Conservation (phyloP, 345 rosid species). For the Hibiscus mutabilis region DNA sequence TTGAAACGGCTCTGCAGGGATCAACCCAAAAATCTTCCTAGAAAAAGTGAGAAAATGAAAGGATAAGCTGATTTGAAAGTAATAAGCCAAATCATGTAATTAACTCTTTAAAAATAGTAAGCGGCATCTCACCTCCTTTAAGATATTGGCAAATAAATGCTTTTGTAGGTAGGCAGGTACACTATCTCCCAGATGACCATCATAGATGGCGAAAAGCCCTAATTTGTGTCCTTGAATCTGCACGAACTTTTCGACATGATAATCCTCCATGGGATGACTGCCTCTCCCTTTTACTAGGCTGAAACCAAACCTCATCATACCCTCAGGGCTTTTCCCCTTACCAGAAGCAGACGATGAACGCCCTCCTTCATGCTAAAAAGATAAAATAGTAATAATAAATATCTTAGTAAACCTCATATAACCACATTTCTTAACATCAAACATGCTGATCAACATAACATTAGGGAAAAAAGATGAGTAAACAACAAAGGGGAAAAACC, state of each 20-base stretch:
- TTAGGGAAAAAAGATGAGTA: not conserved
- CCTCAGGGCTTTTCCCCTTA: slow-evolving; percentile 47
- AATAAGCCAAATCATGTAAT: slow-evolving; percentile 9
- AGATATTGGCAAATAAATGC: slow-evolving; percentile 56
- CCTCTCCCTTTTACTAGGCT: slow-evolving; percentile 59
- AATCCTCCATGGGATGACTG: slow-evolving; percentile 75
- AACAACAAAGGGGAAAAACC: not conserved
- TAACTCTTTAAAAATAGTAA: slow-evolving; percentile 1
- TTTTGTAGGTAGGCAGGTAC: slow-evolving; percentile 64
- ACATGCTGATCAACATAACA: not conserved
- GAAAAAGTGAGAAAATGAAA: slow-evolving; percentile 12
- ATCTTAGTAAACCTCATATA: not conserved
- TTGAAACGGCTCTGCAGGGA: slow-evolving; percentile 43
- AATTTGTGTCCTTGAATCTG: slow-evolving; percentile 42
- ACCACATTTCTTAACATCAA: not conserved
- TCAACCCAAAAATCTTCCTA: slow-evolving; percentile 65
- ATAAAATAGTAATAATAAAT: not conserved
- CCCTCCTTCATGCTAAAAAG: slow-evolving; percentile 40
- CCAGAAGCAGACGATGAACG: slow-evolving; percentile 47
- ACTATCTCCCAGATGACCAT: slow-evolving; percentile 65
- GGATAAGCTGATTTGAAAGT: not conserved
- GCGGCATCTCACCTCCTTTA: slow-evolving; percentile 46
- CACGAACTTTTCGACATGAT: slow-evolving; percentile 61
- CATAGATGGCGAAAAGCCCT: slow-evolving; percentile 68
- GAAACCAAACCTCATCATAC: slow-evolving; percentile 52